Base-by-base conservation (phyloP, 805 yeast species). In the Alloascoidea africana region DNA sequence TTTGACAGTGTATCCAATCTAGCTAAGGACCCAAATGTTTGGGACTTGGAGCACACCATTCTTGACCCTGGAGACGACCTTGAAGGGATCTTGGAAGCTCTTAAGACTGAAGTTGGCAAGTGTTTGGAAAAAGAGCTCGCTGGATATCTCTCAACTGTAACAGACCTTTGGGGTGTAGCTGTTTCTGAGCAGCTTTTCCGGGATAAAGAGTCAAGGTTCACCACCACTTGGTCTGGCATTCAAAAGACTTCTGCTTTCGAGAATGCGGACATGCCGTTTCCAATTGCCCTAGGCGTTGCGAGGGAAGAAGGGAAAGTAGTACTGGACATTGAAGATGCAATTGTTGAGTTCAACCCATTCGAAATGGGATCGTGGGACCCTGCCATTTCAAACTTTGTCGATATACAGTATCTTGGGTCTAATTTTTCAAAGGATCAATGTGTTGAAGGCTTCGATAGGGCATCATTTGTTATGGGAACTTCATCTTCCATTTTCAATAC, bases 291-390 rank as follows among this genome's bases (percentile, higher is more conserved):
- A 8, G 30, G 30, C 8, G 30, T 8, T 59, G 56, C 41, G 46
- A 60, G 2, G 51, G 58, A 11, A 50, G 70, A 17, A 53, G 71
- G 35, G n/a, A 70, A 70, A 11, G 61, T 73, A 2, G 34, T 42
- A 2, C 73, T 67, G 46, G 70, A 73, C 8, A 30, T 56, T 18
- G 78, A 79, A 55, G 75, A 86, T 5, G 76, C 91, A 2, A 64
- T 52, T 14, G 40, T 53, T 32, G 57, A 53, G 39, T 42, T 53
- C 42, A 45, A 47, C 41, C 83, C 86, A 14, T 70, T 56, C 45
- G 76, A 75, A 50, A 55, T 81, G 49, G 93, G 93, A 17, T 75
- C 86, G 3, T 82, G 87, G 87, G 91, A 82, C 49, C 75, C 80
- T 14, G 65, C 76, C 2, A 54, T 76, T 36, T 59, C 66, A 39